Evolutionary conservation across 495 filamentous ascomycete genomes (phyloP).

Genomic region (Penicillium diatomitis): DNA sequence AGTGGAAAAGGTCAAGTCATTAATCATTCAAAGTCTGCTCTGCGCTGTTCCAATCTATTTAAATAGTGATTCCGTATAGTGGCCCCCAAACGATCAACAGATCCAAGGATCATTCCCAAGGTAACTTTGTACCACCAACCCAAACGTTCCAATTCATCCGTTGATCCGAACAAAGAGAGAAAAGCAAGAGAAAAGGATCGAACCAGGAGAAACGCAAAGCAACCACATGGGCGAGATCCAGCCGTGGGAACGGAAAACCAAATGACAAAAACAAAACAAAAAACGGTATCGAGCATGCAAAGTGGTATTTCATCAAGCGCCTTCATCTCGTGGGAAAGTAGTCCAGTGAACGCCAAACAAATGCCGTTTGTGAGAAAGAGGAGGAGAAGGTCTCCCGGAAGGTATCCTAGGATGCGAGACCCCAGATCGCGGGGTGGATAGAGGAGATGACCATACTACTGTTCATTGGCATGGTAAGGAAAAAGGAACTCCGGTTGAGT

Average conservation of each 20-base stretch:
- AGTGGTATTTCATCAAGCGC: slow-evolving; percentile 7
- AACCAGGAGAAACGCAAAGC: no score
- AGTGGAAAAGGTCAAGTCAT: not conserved
- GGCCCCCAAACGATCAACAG: not conserved
- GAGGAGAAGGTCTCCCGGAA: no score
- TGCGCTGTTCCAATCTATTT: not conserved
- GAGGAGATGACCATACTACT: not conserved
- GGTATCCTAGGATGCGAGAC: not conserved
- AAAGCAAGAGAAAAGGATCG: no score
- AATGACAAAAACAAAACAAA: no score
- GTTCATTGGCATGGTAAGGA: no score
- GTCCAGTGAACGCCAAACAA: not conserved
- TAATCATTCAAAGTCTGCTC: not conserved
- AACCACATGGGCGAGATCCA: no score
- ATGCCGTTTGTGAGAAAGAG: not conserved
- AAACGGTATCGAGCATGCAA: not conserved
- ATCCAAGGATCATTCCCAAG: not conserved
- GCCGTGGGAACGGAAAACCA: no score
- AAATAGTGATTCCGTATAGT: not conserved
- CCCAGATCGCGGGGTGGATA: not conserved
- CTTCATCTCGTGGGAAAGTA: slow-evolving; percentile 2
- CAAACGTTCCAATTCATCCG: not conserved
- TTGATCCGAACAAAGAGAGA: no score
- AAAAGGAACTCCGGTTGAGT: no score
- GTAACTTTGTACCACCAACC: not conserved